Base-by-base conservation (phyloP, 345 rosid genomes). In the Adansonia digitata region DNA sequence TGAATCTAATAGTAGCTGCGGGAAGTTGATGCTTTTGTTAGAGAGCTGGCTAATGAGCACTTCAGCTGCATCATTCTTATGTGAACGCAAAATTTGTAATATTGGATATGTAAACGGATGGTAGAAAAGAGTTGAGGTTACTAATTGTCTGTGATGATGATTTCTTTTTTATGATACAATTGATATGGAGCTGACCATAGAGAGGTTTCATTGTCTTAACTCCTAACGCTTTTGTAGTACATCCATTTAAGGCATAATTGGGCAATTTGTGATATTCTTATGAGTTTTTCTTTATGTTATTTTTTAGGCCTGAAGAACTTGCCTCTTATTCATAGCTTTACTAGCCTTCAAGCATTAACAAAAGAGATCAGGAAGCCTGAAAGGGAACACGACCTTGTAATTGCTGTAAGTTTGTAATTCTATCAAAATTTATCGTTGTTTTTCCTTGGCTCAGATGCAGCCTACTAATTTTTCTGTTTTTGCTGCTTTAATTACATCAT, bases 331-430 rank as follows among this genome's bases (percentile, higher is more conserved):
- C 93, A 88, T 82, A 82, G 99, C 69, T 91, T 87, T 79, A 78
- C 67, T 56, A 93, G 90, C 89, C 80, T 95, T 77, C 89, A 88
- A 78, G 89, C 94, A 13, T 83, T 95, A 55, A 74, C 74, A 29
- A 90, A 91, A 83, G 86, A 79, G 64, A 77, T 89, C 73, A 77
- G 64, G 14, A 90, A 86, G 74, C 80, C 85, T 0, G 93, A 87
- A 83, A 86, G 97, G 86, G 75, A 89, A 70, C 99, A 95, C 59
- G 90, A 95, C 85, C 98, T 95, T 84, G 99, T 95, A 60, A 91
- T 95, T 56, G 99, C 98, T 83, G 98, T 93, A 86, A 82, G 99
- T 86, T 75, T 66, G 62, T 34, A 26, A 9, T 27, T 49, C 46
- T 12, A 17, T 42, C 42, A 61, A 37, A 39, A 63, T 49, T 61